Evolutionary conservation across 129 eudicot species (phyloP), one percentile per base, ranked within the genome.

Genomic region (Chrysanthemum lavandulifolium): DNA sequence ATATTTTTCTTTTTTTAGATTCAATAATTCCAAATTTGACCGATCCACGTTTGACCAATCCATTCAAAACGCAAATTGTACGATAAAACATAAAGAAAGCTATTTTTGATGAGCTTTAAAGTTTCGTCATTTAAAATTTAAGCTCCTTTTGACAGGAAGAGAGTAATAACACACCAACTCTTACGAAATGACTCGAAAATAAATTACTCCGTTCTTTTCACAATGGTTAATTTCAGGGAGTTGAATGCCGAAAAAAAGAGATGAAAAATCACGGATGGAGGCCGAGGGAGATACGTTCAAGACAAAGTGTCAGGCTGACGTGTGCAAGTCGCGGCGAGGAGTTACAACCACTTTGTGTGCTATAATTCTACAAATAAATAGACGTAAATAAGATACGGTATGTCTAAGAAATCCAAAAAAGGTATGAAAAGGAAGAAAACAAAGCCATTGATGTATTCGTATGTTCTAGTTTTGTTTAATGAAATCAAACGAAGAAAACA

Each of bases 111-210:
- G 11, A 12, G 18, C 11, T 6, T 68, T 51, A 14, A 40, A 6
- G n/a, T 48, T 68, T 68, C 51, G 27, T 25, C 27, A 68, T 25
- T 48, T 67, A 2, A 21, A 23, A 67, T 6, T 19, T 8, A 50
- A 21, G 21, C 21, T 12, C 25, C 33, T 49, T 15, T 21, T 50
- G 48, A 68, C 60, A 50, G 3, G 31, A 50, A 67, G 43, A 49
- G 5, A 49, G 50, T 48, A 12, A 67, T 10, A 19, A 10, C 18
- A 45, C 54, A 13, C 15, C 72, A 50, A 67, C 47, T 25, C 47
- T 14, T 31, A n/a, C 40, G 47, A 49, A 49, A 50, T 50, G 60
- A 51, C 73, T 27, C 15, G 61, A 25, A 14, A n/a, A 68, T 68
- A 68, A 52, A 25, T 51, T 55, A 50, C 72, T 6, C 8, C 31